These are phyloP conservation scores for Pterula multifida DNA, from an alignment of 1,284 basidiomycete genomes.

Conservation along the genomic window DNA sequence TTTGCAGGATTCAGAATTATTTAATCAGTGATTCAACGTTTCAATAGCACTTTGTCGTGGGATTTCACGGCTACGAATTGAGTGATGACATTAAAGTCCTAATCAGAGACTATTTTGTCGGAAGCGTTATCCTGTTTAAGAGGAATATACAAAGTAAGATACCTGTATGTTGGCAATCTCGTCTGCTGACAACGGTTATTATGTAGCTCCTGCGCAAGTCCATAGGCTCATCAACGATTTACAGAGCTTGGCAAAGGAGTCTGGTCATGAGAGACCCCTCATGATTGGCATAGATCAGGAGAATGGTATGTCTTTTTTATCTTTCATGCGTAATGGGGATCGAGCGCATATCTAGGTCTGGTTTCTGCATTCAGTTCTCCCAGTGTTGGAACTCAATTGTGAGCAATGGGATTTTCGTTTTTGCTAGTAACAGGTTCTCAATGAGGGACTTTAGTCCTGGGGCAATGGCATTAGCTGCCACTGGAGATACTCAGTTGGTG, in stretches of 20 bases:
- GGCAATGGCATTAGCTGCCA: conserved; percentile 57
- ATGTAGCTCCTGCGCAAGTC: conserved; percentile 37
- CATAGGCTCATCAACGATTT: conserved; percentile 32
- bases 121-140: conserved; percentile 58
- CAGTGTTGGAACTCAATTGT: conserved; percentile 55
- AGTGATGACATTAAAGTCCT: conserved; percentile 42
- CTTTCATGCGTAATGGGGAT: too few relatives aligned
- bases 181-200: not conserved
- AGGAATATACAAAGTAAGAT: conserved; percentile 44
- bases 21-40: too few relatives aligned
- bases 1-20: not conserved
- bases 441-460: conserved; percentile 56
- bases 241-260: conserved; percentile 41
- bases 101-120: conserved; percentile 50
- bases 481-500: conserved; percentile 32
- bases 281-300: conserved; percentile 65
- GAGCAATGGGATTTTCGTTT: conserved; percentile 16
- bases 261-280: conserved; percentile 42
- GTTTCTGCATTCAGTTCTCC: conserved; percentile 51
- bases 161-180: conserved; percentile 1
- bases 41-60: conserved; percentile 61
- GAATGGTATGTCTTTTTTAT: conserved; percentile 30
- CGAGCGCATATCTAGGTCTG: conserved; percentile 33
- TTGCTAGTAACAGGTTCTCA: too few relatives aligned
- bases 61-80: conserved; percentile 46